A percentile compares a stretch with the other conserved stretches of the same genome.
Evolutionary conservation across 1,284 basidiomycete species (phyloP).

Genomic region (Xerocomus minutiporus): DNA sequence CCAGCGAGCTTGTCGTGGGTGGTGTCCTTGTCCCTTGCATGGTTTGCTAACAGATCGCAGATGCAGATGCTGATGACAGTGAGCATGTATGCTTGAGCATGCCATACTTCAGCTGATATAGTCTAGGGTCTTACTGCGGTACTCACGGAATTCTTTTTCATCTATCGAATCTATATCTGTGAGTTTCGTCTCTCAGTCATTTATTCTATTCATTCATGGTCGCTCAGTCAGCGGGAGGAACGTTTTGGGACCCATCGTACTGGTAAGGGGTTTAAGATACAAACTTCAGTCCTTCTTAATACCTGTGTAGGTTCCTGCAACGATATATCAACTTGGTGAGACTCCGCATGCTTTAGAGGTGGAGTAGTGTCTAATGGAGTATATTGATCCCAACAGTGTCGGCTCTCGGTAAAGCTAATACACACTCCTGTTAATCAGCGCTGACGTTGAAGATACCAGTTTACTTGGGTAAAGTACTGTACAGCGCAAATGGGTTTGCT

Average conservation of each 20-base stretch:
- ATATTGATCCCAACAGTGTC: not conserved
- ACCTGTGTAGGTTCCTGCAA: constrained; percentile 4
- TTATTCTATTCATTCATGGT: not conserved
- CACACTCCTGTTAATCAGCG: not conserved
- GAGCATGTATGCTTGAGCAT: not conserved
- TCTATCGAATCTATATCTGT: constrained; percentile 15
- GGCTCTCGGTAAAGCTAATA: not conserved
- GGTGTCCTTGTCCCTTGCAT: not conserved
- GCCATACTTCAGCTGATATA: not conserved
- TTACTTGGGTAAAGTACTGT: not conserved
- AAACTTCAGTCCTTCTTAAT: not conserved
- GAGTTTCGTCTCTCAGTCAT: not conserved
- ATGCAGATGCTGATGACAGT: constrained; percentile 1
- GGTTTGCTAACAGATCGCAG: not conserved
- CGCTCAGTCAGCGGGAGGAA: constrained; percentile 8
- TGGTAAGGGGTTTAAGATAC: not conserved
- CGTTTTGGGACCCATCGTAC: constrained; percentile 1
- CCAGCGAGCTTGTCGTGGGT: constrained; percentile 5
- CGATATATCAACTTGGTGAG: constrained; percentile 13
- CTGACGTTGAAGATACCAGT: not conserved
- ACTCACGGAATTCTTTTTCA: constrained; percentile 14
- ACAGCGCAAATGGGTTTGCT: constrained; percentile 4
- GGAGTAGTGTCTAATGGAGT: not conserved
- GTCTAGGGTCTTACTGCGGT: constrained; percentile 7
- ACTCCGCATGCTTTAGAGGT: not conserved